Percentiles rank a stretch among this genome's conserved stretches.
These are phyloP conservation scores for Ophiostoma tasmaniense DNA, from an alignment of 2,329 filamentous ascomycete genomes.

Conservation along the genomic window DNA sequence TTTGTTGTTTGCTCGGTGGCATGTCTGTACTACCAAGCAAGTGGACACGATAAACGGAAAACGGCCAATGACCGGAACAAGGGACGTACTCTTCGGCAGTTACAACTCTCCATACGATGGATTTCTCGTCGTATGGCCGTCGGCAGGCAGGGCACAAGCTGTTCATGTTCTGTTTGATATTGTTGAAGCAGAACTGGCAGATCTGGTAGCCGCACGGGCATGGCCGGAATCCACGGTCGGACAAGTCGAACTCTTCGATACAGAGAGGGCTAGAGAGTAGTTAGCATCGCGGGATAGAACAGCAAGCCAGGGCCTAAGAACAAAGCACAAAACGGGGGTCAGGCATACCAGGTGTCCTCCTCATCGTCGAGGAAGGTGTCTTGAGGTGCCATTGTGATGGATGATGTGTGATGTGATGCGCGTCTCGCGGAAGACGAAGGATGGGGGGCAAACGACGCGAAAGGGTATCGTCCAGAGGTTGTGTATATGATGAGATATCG, in stretches of 20 bases:
- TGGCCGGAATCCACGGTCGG: constrained; percentile 91
- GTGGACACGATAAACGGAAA: background rate
- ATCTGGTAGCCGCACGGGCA: constrained; percentile 99
- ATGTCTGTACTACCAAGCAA: background rate
- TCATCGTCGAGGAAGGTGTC: constrained; percentile 65
- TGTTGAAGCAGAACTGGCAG: constrained; percentile 99
- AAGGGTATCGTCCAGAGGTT: background rate
- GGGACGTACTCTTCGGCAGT: constrained; percentile 80
- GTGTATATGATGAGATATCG: background rate
- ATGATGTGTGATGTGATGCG: constrained; percentile 8
- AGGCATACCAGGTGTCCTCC: constrained; percentile 56
- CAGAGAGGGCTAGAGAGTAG: constrained; percentile 68
- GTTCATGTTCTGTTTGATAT: constrained; percentile 97
- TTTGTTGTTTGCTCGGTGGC: background rate
- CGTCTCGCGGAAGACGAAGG: constrained; percentile 8
- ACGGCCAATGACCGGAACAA: too few relatives aligned
- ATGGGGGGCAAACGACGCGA: background rate
- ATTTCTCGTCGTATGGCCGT: constrained; percentile 91
- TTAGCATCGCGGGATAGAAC: constrained; percentile 12
- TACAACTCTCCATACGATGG: constrained; percentile 93
- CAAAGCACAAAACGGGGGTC: background rate
- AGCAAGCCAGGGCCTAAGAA: background rate
- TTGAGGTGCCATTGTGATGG: constrained; percentile 52
- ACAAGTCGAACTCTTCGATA: constrained; percentile 97
- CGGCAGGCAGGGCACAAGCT: constrained; percentile 95